Conservation (phyloP, 768 basidiomycete species). For the Suillus sp. region DNA sequence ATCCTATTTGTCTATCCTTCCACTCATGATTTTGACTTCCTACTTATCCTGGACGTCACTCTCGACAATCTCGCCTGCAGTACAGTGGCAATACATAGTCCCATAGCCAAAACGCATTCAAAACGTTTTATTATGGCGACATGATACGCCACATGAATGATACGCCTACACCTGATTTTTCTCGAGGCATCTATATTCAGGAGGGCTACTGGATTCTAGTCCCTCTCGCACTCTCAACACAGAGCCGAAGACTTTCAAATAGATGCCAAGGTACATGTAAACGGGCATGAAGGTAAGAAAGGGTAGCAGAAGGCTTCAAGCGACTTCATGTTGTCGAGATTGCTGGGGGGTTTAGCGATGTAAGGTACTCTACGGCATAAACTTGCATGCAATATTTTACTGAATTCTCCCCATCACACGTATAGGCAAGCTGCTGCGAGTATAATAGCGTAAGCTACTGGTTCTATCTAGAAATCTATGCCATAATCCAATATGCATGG, state of each 20-base stretch:
- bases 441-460: too few relatives aligned
- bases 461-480: too few relatives aligned
- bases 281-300: conserved; percentile 18
- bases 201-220: conserved; percentile 42
- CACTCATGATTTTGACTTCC: conserved; percentile 14
- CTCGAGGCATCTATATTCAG: conserved; percentile 27
- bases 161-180: background rate
- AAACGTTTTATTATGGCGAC: background rate
- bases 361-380: too few relatives aligned
- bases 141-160: conserved; percentile 6
- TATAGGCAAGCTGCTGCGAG: too few relatives aligned
- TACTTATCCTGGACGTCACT: conserved; percentile 14
- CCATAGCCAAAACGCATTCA: background rate
- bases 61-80: conserved; percentile 25
- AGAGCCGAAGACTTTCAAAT: conserved; percentile 48
- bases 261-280: conserved; percentile 38
- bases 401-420: too few relatives aligned
- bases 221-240: conserved; percentile 44
- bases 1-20: conserved; percentile 16
- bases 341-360: conserved; percentile 26
- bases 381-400: too few relatives aligned
- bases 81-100: background rate
- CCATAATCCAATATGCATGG: too few relatives aligned
- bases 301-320: conserved; percentile 23
- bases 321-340: conserved; percentile 46